A percentile compares a stretch with the other conserved stretches of the same genome.
Evolutionary conservation across 116 monocot genomes (phyloP).

Genomic region (Posidonia oceanica): DNA sequence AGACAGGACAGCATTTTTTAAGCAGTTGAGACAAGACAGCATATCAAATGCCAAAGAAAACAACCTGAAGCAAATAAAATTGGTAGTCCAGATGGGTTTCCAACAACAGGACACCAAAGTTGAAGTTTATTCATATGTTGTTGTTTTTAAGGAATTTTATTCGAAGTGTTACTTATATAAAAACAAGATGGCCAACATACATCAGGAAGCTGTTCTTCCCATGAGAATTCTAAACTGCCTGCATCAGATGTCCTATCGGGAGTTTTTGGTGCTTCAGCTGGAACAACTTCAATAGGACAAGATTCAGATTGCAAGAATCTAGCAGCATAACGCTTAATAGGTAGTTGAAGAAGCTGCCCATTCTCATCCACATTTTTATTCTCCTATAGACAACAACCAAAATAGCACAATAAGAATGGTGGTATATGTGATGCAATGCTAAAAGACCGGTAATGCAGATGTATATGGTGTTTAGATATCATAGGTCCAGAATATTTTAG

Average conservation of each 20-base stretch:
- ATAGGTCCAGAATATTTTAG: background rate
- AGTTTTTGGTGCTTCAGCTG: slow-evolving; percentile 69
- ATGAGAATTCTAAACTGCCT: slow-evolving; percentile 36
- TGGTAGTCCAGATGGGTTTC: too few relatives aligned
- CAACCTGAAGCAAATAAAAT: too few relatives aligned
- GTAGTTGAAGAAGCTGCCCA: slow-evolving; percentile 4
- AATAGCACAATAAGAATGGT: background rate
- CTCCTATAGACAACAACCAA: slow-evolving; percentile 13
- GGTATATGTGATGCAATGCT: background rate
- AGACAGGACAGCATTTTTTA: too few relatives aligned
- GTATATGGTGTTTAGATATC: background rate
- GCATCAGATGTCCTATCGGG: slow-evolving; percentile 59
- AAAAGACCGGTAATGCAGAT: background rate
- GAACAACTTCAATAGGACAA: slow-evolving; percentile 13
- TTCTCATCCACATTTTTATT: slow-evolving; percentile 13
- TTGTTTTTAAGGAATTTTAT: slow-evolving; percentile 3
- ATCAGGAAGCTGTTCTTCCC: slow-evolving; percentile 55
- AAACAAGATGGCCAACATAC: slow-evolving; percentile 23
- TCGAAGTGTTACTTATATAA: slow-evolving; percentile 22
- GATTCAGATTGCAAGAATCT: slow-evolving; percentile 42
- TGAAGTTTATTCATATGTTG: too few relatives aligned
- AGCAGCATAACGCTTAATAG: slow-evolving; percentile 62
- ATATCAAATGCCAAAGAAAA: too few relatives aligned
- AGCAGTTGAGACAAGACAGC: too few relatives aligned
- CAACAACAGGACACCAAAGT: too few relatives aligned